phyloP scores from a whole-genome alignment of 2,329 filamentous ascomycete genomes.

The Talaromyces verruculosus region DNA sequence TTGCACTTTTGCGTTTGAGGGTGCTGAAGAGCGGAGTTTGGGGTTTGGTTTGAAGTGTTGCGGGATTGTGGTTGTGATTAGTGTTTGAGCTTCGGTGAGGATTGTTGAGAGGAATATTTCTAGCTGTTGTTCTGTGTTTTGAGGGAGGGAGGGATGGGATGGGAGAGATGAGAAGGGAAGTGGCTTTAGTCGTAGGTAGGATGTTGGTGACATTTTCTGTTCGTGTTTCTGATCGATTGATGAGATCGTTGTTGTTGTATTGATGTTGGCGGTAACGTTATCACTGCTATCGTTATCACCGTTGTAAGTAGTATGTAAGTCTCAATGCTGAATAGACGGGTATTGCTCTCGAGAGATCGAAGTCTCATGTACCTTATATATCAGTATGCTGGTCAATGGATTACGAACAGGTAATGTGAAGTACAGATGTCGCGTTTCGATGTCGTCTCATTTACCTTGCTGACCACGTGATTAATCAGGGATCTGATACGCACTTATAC shows the following conservation, averaged over 20 bases:
- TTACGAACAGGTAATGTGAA: not conserved
- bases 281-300: not conserved
- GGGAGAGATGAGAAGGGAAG: constrained; percentile 34
- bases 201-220: constrained; percentile 12
- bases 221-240: not conserved
- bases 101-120: constrained; percentile 27
- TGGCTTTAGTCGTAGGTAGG: constrained; percentile 30
- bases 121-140: constrained; percentile 16
- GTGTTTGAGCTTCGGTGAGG: constrained; percentile 32
- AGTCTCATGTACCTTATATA: not conserved
- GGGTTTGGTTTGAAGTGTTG: constrained; percentile 29
- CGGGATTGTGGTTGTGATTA: constrained; percentile 27
- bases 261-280: not conserved
- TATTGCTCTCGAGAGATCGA: not conserved
- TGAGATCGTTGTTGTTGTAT: not conserved
- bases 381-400: not conserved
- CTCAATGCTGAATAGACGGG: not conserved
- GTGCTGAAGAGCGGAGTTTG: constrained; percentile 32
- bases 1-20: constrained; percentile 33
- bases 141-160: constrained; percentile 30
- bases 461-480: constrained; percentile 7
- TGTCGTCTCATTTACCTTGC: not conserved
- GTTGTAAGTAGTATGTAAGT: not conserved
- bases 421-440: not conserved
- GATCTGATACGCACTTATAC: not conserved